These are phyloP conservation scores for Lolium multiflorum DNA, from an alignment of 176 grass and related monocot species.

Conservation along the genomic window DNA sequence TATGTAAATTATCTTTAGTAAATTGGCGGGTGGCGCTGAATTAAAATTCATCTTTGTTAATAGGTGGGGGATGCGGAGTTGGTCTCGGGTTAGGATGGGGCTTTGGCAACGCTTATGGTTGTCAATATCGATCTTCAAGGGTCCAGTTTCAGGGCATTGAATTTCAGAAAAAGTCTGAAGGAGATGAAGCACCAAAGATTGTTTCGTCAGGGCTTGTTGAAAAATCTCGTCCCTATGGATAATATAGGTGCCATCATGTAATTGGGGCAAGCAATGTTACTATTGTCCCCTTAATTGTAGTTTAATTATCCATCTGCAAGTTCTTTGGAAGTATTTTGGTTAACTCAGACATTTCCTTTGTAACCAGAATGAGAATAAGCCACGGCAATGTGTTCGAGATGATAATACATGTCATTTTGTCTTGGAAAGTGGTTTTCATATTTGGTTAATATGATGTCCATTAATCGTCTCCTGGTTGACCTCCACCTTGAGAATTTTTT, in stretches of 20 bases:
- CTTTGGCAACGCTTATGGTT: constrained; percentile 89
- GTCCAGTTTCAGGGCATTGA: constrained; percentile 88
- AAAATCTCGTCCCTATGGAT: constrained; percentile 60
- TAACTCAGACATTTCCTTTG: constrained; percentile 25
- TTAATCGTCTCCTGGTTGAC: constrained; percentile 13
- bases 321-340: constrained; percentile 42
- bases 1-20: constrained; percentile 5
- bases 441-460: background rate
- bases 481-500: background rate
- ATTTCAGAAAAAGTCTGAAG: constrained; percentile 64
- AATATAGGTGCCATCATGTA: constrained; percentile 9
- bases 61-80: constrained; percentile 87
- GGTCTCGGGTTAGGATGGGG: constrained; percentile 93
- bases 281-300: constrained; percentile 2
- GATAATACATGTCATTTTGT: constrained; percentile 1
- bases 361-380: constrained; percentile 38
- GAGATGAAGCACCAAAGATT: constrained; percentile 45
- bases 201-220: constrained; percentile 44
- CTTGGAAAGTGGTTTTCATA: constrained; percentile 2
- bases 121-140: constrained; percentile 85
- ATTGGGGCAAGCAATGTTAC: constrained; percentile 15
- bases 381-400: background rate
- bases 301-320: constrained; percentile 34
- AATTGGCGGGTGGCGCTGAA: background rate
- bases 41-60: constrained; percentile 39